Conservation (phyloP, 345 rosid species). For the Lagerstroemia speciosa region DNA sequence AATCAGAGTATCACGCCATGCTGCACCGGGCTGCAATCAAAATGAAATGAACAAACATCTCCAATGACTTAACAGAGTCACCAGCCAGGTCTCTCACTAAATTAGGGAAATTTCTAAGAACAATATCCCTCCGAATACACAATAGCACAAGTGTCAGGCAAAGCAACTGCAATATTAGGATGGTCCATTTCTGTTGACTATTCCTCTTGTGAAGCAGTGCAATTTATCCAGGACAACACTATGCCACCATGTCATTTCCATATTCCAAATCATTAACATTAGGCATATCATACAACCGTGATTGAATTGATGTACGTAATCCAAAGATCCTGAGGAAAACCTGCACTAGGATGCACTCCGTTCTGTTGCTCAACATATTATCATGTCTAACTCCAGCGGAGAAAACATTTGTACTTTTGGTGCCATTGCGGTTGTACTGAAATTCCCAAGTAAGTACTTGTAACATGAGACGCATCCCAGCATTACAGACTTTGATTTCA, state of each 20-base stretch:
- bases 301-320: not conserved
- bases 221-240: not conserved
- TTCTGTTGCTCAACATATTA: slow-evolving; percentile 39
- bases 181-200: not conserved
- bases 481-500: slow-evolving; percentile 85
- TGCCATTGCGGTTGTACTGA: slow-evolving; percentile 33
- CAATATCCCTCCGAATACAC: not conserved
- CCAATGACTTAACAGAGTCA: slow-evolving; percentile 1
- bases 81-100: not conserved
- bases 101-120: not conserved
- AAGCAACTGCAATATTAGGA: not conserved
- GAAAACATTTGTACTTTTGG: slow-evolving; percentile 42
- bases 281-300: not conserved
- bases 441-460: slow-evolving; percentile 96
- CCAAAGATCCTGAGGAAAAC: slow-evolving; percentile 23
- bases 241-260: not conserved
- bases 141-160: not conserved
- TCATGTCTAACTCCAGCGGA: slow-evolving; percentile 51
- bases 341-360: slow-evolving; percentile 75
- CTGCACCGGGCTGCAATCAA: slow-evolving; percentile 68
- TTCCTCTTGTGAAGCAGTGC: not conserved
- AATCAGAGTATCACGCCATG: slow-evolving; percentile 80
- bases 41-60: slow-evolving; percentile 4
- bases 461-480: slow-evolving; percentile 77
- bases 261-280: not conserved